A percentile compares a stretch with the other conserved stretches of the same genome.
These are phyloP conservation scores for Fusarium cicatricum DNA, from an alignment of 2,329 filamentous ascomycete species.

Conservation along the genomic window DNA sequence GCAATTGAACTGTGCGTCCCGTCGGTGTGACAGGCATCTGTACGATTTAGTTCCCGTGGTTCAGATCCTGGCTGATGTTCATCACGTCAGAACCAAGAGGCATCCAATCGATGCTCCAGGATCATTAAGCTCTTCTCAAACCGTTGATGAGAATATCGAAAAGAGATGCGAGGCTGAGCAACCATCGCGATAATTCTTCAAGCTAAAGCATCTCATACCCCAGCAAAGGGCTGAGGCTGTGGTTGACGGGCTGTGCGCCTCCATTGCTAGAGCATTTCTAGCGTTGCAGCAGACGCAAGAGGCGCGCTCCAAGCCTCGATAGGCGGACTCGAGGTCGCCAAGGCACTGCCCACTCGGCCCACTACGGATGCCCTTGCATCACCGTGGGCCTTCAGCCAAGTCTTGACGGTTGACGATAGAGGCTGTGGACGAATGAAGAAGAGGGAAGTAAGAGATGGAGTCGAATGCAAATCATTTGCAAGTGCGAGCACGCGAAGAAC, in stretches of 20 bases:
- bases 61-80: slow-evolving; percentile 24
- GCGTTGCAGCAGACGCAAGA: not conserved
- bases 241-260: slow-evolving; percentile 4
- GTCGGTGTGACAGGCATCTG: slow-evolving; percentile 26
- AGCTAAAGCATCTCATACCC: not conserved
- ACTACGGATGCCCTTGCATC: slow-evolving; percentile 23
- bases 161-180: slow-evolving; percentile 37
- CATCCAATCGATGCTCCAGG: slow-evolving; percentile 37
- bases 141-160: not conserved
- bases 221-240: slow-evolving; percentile 40
- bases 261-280: slow-evolving; percentile 1
- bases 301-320: slow-evolving; percentile 38
- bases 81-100: slow-evolving; percentile 30
- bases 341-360: slow-evolving; percentile 26
- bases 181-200: not conserved
- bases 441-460: not conserved
- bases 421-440: slow-evolving; percentile 16
- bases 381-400: not conserved
- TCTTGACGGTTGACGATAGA: slow-evolving; percentile 2
- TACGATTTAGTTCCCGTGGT: slow-evolving; percentile 37
- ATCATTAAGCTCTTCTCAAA: slow-evolving; percentile 12
- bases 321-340: slow-evolving; percentile 8
- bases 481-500: slow-evolving; percentile 8
- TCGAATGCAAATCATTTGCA: slow-evolving; percentile 29
- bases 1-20: slow-evolving; percentile 16